Evolutionary conservation across 1,284 basidiomycete genomes (phyloP).

Genomic region (Puccinia novopanici): DNA sequence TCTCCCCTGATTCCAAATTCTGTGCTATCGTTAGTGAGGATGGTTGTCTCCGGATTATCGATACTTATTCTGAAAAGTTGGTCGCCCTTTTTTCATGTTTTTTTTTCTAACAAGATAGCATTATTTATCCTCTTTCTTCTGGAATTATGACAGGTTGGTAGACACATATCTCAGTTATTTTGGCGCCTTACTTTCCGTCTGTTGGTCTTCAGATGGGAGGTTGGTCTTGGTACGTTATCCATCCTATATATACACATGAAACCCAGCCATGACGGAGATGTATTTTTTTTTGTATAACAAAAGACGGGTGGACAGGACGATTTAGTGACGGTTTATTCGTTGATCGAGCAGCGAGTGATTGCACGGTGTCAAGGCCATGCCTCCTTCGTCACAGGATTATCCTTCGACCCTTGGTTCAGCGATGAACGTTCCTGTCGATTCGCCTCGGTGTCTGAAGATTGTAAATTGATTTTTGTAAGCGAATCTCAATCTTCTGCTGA

Average conservation of each 20-base stretch:
- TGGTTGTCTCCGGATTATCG: conserved; percentile 81
- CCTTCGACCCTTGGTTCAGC: no score
- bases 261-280: background rate
- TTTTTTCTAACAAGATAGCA: background rate
- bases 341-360: conserved; percentile 86
- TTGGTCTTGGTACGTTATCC: conserved; percentile 73
- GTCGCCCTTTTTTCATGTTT: conserved; percentile 56
- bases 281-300: background rate
- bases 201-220: conserved; percentile 92
- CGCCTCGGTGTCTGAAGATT: conserved; percentile 89
- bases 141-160: conserved; percentile 66
- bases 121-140: background rate
- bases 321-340: conserved; percentile 85
- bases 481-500: no score
- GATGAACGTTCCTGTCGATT: conserved; percentile 71
- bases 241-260: no score
- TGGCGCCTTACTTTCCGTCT: conserved; percentile 79
- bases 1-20: conserved; percentile 83
- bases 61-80: conserved; percentile 78
- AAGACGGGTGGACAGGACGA: conserved; percentile 89
- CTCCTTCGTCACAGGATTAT: conserved; percentile 86
- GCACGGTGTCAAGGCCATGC: conserved; percentile 95
- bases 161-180: conserved; percentile 92
- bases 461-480: conserved; percentile 80
- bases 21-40: conserved; percentile 85